Evolutionary conservation across 257 asterid species (phyloP).

Genomic region (Solanum corneliomulleri): DNA sequence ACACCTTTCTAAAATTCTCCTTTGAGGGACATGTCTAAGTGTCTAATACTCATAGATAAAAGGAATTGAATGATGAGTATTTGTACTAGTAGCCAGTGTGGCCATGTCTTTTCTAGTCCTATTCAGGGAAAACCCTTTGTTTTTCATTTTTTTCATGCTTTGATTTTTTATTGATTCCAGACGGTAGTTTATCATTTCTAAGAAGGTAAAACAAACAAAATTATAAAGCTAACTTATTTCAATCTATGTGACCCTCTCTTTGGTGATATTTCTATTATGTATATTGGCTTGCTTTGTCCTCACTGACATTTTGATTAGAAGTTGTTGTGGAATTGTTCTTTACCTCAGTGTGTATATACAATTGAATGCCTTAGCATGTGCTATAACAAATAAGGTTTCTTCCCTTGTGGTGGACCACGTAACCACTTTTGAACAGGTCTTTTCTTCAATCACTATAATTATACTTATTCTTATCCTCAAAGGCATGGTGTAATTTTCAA

Average conservation of each 20-base stretch:
- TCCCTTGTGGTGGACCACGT: not conserved
- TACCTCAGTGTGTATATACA: not conserved
- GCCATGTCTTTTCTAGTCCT: too few species aligned
- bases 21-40: too few species aligned
- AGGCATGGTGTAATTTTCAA: not conserved
- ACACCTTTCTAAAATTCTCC: too few species aligned
- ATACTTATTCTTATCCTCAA: not conserved
- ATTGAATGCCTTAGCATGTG: not conserved
- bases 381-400: not conserved
- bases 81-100: too few species aligned
- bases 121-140: too few species aligned
- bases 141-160: too few species aligned
- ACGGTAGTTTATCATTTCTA: too few species aligned
- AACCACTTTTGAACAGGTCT: not conserved
- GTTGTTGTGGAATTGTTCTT: not conserved
- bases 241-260: not conserved
- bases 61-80: too few species aligned
- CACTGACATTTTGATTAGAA: not conserved
- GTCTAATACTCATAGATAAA: too few species aligned
- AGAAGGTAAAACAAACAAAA: not conserved
- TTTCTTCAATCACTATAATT: not conserved
- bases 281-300: not conserved
- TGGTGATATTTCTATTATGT: not conserved
- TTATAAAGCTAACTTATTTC: not conserved
- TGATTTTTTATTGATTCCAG: too few species aligned